phyloP scores from a whole-genome alignment of 2,329 filamentous ascomycete genomes.

The Pyrenochaeta sp. region DNA sequence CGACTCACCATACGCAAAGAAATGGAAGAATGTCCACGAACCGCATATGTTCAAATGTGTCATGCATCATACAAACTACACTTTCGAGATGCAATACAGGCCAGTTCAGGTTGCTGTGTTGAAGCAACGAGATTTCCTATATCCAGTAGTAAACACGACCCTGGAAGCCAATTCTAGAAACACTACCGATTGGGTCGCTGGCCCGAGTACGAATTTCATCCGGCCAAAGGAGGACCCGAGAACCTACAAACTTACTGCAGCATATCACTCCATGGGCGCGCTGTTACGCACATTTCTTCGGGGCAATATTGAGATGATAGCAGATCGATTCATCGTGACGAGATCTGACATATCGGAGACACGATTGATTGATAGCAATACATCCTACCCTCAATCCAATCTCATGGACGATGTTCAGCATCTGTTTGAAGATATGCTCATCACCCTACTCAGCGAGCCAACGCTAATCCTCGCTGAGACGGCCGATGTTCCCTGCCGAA shows the following conservation, averaged over 20 bases:
- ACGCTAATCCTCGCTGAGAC: conserved; percentile 36
- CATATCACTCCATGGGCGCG: conserved; percentile 43
- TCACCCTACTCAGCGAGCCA: conserved; percentile 45
- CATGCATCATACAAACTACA: conserved; percentile 47
- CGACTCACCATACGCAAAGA: conserved; percentile 29
- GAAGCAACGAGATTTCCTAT: conserved; percentile 36
- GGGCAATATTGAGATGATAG: conserved; percentile 36
- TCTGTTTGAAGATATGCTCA: conserved; percentile 48
- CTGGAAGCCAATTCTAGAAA: conserved; percentile 19
- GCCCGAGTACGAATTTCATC: conserved; percentile 31
- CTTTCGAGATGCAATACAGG: conserved; percentile 39
- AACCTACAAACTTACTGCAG: conserved; percentile 41
- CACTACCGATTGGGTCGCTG: conserved; percentile 17
- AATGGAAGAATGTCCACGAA: conserved; percentile 41
- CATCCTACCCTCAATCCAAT: conserved; percentile 37
- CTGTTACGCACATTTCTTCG: conserved; percentile 46
- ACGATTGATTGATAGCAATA: conserved; percentile 35
- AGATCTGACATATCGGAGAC: conserved; percentile 46
- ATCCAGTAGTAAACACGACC: conserved; percentile 40
- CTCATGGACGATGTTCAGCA: conserved; percentile 37
- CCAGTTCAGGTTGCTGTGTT: conserved; percentile 33
- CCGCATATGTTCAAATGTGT: conserved; percentile 47
- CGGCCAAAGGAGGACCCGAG: conserved; percentile 26
- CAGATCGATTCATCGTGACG: conserved; percentile 34
- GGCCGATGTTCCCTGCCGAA: conserved; percentile 33